Evolutionary conservation across 768 basidiomycete species (phyloP), one percentile per base, ranked within the genome.

Genomic region (Podaxis sp.): DNA sequence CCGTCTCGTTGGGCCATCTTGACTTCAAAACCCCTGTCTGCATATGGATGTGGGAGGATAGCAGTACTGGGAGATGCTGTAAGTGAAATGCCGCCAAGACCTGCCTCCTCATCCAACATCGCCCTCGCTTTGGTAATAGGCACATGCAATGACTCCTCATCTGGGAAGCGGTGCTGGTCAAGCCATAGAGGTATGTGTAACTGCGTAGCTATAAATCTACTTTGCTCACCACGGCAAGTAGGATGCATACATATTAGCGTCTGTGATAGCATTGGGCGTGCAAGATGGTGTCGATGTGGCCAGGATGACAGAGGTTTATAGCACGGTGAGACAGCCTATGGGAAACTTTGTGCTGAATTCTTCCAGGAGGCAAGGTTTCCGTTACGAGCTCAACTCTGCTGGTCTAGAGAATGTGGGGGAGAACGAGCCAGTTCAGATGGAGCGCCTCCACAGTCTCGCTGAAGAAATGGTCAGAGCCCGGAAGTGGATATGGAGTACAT

Each of bases 111-210:
- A 11, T 44, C 28, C 37, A 54, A 18, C 4, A 32, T 46, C 25
- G 16, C 11, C 7, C 7, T 27, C 6, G 7, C 52, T 18, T 6
- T 32, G 44, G 13, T 18, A 28, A 38, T 51, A 73, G 73, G 77
- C 79, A 38, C 79, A 81, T 66, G 77, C 78, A 9, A 80, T 79
- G 78, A 70, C 71, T 2, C 75, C 80, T 5, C 76, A 79, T 68
- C 74, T 76, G 60, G 80, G 78, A n/a, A 76, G 78, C 7, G 79
- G 79, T 28, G 79, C 79, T n/a, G 79, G 79, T 3, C 78, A 80
- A 66, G 79, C 79, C 9, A 75, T 80, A 42, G 79, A 81, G 65
- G 77, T 75, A 62, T 13, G 55, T 46, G 27, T 48, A 27, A 16
- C 11, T 7, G 25, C 27, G 28, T 7, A 11, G 18, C 40, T 7